Conservation (phyloP, 495 filamentous ascomycete species). For the Clavariopsis aquatica region DNA sequence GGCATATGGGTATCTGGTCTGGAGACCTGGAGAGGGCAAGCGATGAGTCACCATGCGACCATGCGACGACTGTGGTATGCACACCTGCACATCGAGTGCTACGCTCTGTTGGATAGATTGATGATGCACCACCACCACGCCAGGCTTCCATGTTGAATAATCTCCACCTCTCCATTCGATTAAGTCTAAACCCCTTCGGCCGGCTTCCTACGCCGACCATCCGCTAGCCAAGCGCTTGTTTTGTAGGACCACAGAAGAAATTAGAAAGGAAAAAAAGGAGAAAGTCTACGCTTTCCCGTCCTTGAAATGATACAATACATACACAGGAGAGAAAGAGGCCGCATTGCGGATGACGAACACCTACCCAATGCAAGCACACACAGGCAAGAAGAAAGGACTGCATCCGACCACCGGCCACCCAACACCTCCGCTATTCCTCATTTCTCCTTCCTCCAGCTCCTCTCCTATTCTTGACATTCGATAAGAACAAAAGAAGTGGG, state of each 20-base stretch:
- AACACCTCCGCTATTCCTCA: neutral
- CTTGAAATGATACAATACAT: neutral
- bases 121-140: no score
- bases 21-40: no score
- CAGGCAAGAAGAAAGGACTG: neutral
- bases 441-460: neutral
- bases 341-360: neutral
- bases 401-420: neutral
- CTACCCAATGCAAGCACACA: neutral
- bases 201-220: neutral
- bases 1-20: no score
- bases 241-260: neutral
- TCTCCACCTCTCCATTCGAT: neutral
- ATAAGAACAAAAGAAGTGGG: no score
- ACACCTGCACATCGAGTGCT: no score
- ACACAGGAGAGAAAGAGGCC: constrained; percentile 2
- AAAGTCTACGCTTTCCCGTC: neutral
- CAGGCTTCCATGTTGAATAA: no score
- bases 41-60: no score
- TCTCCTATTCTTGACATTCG: no score
- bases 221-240: neutral
- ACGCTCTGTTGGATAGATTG: no score
- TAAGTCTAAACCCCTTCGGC: neutral
- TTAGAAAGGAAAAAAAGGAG: neutral
- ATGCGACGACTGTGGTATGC: no score